Base-by-base conservation (phyloP, 768 basidiomycete genomes). In the Rhizopogon vulgaris region DNA sequence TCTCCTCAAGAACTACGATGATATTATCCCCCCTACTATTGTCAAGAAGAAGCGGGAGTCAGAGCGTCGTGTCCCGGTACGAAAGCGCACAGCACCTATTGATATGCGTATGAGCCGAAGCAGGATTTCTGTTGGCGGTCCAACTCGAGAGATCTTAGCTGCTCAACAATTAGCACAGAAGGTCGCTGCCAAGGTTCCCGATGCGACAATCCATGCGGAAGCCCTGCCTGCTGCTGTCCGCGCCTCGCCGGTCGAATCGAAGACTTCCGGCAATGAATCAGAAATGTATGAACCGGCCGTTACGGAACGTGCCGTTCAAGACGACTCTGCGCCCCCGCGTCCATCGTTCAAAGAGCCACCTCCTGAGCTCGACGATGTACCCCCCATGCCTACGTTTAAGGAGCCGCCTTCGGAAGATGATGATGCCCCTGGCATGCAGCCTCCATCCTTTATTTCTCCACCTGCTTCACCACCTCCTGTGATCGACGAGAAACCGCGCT, bases 61-160 rank as follows among this genome's bases (percentile, higher is more conserved):
- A 0, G 92, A 90, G 58, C 84, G 94, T 41, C 89, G 84, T 54
- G 75, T 89, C 41, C 94, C 90, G 11, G 63, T 84, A 22, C 78
- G 93, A 38, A 94, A 94, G 63, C 87, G 90, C 49, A 95, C 94
- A 3, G 86, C 87, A 0, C 85, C 85, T 0, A 72, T 94, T 41
- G 94, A 96, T 66, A 86, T 94, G 83, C 85, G 93, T 42, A 76
- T 91, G 66, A 91, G 85, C 58, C 78, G 93, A 56, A 81, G 82
- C 58, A 78, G 78, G 51, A 81, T 95, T 49, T 85, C 87, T 2
- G 77, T 80, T 3, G 87, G 84, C 24, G 78, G 78, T 3, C 86
- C 92, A 55, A 71, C 82, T 2, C 76, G 81, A 54, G 84, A 90
- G 54, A 71, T 90, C 12, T 77, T 91, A 15, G 83, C 82, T 12